phyloP scores from a whole-genome alignment of 768 basidiomycete species.

The Boletus reticulatus region DNA sequence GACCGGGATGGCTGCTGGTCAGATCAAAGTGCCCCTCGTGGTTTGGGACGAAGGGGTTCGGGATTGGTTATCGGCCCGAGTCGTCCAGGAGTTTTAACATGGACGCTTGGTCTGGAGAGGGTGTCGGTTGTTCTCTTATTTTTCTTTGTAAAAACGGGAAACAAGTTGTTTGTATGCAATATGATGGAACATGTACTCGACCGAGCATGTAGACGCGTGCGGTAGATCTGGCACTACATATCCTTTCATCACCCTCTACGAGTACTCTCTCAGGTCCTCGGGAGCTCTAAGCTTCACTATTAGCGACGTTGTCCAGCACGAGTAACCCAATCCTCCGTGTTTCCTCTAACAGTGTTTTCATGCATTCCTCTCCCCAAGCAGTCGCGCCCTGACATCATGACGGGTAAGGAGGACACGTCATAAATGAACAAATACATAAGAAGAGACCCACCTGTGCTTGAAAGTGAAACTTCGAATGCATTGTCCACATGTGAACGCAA shows the following conservation, averaged over 20 bases:
- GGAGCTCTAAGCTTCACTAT: too few species aligned
- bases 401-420: too few species aligned
- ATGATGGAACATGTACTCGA: too few species aligned
- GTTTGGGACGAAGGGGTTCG: constrained; percentile 10
- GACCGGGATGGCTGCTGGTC: constrained; percentile 15
- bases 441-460: constrained; percentile 9
- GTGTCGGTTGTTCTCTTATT: too few species aligned
- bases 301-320: background rate
- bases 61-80: constrained; percentile 17
- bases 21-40: constrained; percentile 22
- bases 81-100: constrained; percentile 14
- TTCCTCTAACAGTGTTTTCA: constrained; percentile 13
- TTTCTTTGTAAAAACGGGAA: too few species aligned
- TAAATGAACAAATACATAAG: too few species aligned
- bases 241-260: too few species aligned
- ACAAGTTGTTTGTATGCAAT: too few species aligned
- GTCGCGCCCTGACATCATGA: constrained; percentile 11
- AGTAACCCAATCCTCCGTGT: constrained; percentile 15
- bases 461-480: constrained; percentile 13
- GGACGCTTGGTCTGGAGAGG: too few species aligned
- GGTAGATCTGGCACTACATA: too few species aligned
- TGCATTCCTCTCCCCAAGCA: constrained; percentile 19
- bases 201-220: too few species aligned
- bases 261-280: too few species aligned
- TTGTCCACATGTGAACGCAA: constrained; percentile 17